Evolutionary conservation across 148 eudicot species (phyloP), one percentile per base, ranked within the genome.

Genomic region (Talinum fruticosum): DNA sequence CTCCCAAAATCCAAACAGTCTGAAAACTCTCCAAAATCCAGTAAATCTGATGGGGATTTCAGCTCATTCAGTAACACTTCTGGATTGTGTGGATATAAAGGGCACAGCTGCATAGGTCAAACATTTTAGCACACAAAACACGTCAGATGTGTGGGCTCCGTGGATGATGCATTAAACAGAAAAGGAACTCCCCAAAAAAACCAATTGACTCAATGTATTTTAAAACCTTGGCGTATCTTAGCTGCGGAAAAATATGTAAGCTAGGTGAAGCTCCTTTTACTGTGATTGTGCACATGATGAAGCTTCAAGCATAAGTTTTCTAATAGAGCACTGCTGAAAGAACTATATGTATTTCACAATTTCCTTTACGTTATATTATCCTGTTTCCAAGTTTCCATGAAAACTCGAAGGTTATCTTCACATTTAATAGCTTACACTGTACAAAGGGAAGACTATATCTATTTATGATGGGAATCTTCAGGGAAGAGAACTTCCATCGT

Each of bases 11-110:
- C 93, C 88, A 96, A 77, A 84, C 98, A 96, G 85, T 96, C 97
- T 71, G 99, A 96, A 83, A 93, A 93, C 80, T 96, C 97, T 66
- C 99, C 99, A 75, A 96, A 93, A 82, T 96, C 98, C 85, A 96
- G 89, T 68, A 96, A 85, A 81, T 96, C 97, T 72, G 98, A 87
- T 64, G 99, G 99, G 37, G 99, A 93, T 80, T 91, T 96, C 79
- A 96, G 87, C 83, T 96, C 99, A 84, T 96, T 96, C 69, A 96
- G 83, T 61, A 96, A 87, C 59, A 96, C 93, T 84, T 96, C 99
- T 24, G 97, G 99, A 82, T 91, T 96, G 86, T 96, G 99, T 21
- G 99, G 99, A 86, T 96, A 93, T 82, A 96, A 78, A 66, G 99
- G 99, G 75, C 98, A 96, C 77, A 96, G 78, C 98, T 96, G 97